phyloP scores from a whole-genome alignment of 1,284 basidiomycete genomes.

The Boletellus deceptivus region DNA sequence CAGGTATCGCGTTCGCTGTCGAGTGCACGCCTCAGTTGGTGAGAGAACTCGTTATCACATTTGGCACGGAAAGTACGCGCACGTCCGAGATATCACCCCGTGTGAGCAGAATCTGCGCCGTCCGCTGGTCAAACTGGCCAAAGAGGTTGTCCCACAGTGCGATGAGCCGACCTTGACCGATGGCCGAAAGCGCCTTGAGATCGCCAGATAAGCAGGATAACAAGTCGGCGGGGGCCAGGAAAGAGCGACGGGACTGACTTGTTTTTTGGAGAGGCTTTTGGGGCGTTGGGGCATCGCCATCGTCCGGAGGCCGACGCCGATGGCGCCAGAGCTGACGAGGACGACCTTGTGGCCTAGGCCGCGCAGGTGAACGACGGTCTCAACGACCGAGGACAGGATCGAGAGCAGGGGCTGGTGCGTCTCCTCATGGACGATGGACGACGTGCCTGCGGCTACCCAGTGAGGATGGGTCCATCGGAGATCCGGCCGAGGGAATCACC shows the following conservation, averaged over 20 bases:
- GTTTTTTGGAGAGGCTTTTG: constrained; percentile 86
- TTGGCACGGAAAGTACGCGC: constrained; percentile 28
- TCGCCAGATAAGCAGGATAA: constrained; percentile 10
- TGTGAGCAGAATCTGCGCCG: constrained; percentile 93
- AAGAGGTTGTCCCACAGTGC: constrained; percentile 98
- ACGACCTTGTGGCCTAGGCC: constrained; percentile 89
- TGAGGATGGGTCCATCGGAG: neutral
- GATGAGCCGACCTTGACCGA: constrained; percentile 94
- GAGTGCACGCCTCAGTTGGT: constrained; percentile 2
- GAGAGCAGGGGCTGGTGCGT: constrained; percentile 90
- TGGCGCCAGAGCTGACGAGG: constrained; percentile 94
- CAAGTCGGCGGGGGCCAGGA: neutral
- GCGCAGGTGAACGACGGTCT: constrained; percentile 83
- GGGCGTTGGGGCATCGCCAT: constrained; percentile 85
- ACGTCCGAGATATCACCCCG: constrained; percentile 97
- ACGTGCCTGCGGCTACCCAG: constrained; percentile 64
- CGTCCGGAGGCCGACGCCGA: constrained; percentile 89
- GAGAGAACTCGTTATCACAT: no score
- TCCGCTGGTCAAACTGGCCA: constrained; percentile 88
- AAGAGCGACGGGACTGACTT: constrained; percentile 47
- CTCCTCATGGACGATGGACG: constrained; percentile 89
- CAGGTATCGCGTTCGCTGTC: constrained; percentile 84
- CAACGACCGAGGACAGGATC: constrained; percentile 88
- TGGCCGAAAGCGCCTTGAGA: constrained; percentile 85
- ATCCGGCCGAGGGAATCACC: constrained; percentile 41